Conservation (phyloP, 306 rosid genomes). For the Gleditsia sinensis region DNA sequence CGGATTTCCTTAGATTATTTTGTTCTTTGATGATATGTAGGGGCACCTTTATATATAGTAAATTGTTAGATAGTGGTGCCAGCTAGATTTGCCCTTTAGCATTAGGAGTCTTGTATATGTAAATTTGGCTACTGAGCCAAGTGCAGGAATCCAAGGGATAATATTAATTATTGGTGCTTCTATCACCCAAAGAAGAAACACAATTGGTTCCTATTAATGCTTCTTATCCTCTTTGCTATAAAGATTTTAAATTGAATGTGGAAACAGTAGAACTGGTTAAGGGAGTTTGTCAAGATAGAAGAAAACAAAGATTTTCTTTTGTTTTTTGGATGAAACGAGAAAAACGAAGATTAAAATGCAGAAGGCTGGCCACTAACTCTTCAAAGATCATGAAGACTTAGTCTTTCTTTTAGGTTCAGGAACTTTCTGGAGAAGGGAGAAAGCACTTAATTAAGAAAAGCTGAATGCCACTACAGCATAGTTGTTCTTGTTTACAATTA, state of each 20-base stretch:
- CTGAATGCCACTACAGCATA: background rate
- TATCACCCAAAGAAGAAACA: background rate
- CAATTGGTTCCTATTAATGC: too few species aligned
- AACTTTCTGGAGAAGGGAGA: conserved; percentile 10
- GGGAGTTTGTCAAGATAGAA: background rate
- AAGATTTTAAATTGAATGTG: background rate
- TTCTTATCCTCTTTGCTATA: too few species aligned
- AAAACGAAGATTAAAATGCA: background rate
- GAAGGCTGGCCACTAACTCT: conserved; percentile 17
- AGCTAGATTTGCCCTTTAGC: conserved; percentile 9
- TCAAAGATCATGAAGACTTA: background rate
- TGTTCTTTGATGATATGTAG: background rate
- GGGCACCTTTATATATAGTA: background rate
- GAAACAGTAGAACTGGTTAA: conserved; percentile 6
- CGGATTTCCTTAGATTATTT: background rate
- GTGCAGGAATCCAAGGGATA: conserved; percentile 23
- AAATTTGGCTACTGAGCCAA: background rate
- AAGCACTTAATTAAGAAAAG: background rate
- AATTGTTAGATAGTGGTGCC: conserved; percentile 4
- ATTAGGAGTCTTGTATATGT: background rate
- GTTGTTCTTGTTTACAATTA: background rate
- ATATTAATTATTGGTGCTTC: conserved; percentile 7
- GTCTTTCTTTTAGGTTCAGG: conserved; percentile 7
- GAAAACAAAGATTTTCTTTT: background rate
- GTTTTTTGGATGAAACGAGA: too few species aligned